A percentile compares a stretch with the other conserved stretches of the same genome.
These are phyloP conservation scores for Rubia tinctorum DNA, from an alignment of 305 asterid species.

Conservation along the genomic window DNA sequence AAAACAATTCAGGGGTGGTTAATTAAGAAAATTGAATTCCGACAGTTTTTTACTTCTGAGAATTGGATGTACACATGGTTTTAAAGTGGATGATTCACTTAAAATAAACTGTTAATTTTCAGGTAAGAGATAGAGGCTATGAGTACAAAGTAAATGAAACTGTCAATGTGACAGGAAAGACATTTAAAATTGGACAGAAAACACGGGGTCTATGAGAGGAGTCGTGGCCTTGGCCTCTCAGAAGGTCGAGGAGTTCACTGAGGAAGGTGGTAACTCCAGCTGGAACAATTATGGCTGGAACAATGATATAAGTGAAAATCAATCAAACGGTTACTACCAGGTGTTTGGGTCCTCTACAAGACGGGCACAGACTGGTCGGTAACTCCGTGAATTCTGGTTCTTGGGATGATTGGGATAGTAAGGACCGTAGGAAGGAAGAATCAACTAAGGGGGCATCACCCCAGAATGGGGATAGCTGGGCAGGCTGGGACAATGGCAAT, in stretches of 20 bases:
- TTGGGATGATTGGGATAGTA: slow-evolving; percentile 93
- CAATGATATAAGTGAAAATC: slow-evolving; percentile 44
- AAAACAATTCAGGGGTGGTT: no score
- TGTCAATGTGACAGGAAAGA: slow-evolving; percentile 75
- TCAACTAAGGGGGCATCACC: slow-evolving; percentile 41
- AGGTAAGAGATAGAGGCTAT: slow-evolving; percentile 95
- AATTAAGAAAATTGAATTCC: neutral
- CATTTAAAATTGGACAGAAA: slow-evolving; percentile 86
- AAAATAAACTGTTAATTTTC: slow-evolving; percentile 16
- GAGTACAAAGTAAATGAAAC: slow-evolving; percentile 93
- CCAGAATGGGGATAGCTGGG: slow-evolving; percentile 73
- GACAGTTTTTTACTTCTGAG: neutral
- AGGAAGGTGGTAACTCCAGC: slow-evolving; percentile 44
- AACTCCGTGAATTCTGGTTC: slow-evolving; percentile 53
- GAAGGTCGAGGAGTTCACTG: slow-evolving; percentile 86
- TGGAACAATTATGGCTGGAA: slow-evolving; percentile 55
- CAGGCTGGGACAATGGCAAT: slow-evolving; percentile 87
- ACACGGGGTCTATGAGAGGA: slow-evolving; percentile 97
- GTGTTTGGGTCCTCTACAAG: slow-evolving; percentile 44
- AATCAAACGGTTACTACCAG: slow-evolving; percentile 53
- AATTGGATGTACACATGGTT: neutral
- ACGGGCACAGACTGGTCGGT: slow-evolving; percentile 44
- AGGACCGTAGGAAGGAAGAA: slow-evolving; percentile 50
- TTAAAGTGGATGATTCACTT: neutral
- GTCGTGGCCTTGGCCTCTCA: slow-evolving; percentile 96